Evolutionary conservation across 192 early-diverging fungal species (phyloP).

Genomic region (Thoreauomyces humboldtii): DNA sequence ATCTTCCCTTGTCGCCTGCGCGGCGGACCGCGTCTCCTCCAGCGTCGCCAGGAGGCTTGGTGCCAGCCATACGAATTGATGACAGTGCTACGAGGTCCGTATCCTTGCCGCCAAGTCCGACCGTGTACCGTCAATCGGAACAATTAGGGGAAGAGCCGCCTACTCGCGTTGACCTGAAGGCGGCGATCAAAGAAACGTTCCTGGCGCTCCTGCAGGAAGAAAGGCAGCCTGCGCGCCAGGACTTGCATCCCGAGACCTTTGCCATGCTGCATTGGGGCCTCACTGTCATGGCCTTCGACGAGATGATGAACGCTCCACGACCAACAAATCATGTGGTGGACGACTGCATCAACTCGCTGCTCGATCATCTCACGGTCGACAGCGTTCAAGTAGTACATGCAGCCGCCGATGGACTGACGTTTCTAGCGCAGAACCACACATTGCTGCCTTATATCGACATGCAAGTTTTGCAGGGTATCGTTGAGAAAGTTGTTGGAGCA

Average conservation of each 20-base stretch:
- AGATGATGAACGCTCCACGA: slow-evolving; percentile 36
- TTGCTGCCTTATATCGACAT: slow-evolving; percentile 55
- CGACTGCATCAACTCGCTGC: slow-evolving; percentile 59
- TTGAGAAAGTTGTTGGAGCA: slow-evolving; percentile 66
- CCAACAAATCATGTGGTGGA: slow-evolving; percentile 42
- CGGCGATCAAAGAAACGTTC: slow-evolving; percentile 40
- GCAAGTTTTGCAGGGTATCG: slow-evolving; percentile 47
- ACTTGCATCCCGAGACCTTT: slow-evolving; percentile 35
- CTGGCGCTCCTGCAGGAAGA: slow-evolving; percentile 29
- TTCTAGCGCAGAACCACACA: slow-evolving; percentile 58
- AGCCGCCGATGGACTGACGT: slow-evolving; percentile 60
- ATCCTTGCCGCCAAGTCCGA: no score
- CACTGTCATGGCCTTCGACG: slow-evolving; percentile 39
- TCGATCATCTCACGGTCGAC: slow-evolving; percentile 65
- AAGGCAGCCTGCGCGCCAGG: background rate
- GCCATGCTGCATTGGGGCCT: slow-evolving; percentile 37
- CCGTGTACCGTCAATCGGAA: no score
- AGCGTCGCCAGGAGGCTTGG: no score
- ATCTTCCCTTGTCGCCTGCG: no score
- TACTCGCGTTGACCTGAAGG: slow-evolving; percentile 32
- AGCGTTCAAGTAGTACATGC: slow-evolving; percentile 61
- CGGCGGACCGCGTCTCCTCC: no score
- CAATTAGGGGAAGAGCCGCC: no score
- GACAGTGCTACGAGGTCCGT: no score
- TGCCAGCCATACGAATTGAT: no score